Conservation (phyloP, 371 early-diverging fungal genomes). For the Mortierella sp. region DNA sequence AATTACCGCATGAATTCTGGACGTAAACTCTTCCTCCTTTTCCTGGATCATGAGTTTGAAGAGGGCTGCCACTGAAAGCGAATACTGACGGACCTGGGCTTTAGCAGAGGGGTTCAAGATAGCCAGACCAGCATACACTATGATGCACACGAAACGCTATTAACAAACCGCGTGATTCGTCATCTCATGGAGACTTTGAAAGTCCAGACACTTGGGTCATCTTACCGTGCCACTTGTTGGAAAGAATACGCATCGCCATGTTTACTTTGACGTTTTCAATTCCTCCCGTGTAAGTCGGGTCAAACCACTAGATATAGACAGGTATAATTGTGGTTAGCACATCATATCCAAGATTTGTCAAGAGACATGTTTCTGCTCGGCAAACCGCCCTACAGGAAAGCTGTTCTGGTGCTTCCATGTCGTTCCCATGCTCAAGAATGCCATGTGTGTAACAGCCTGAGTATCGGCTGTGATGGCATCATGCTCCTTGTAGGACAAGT, state of each 20-base stretch:
- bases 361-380: no score
- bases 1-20: constrained; percentile 64
- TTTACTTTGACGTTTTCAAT: constrained; percentile 97
- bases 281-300: constrained; percentile 87
- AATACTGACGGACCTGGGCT: constrained; percentile 88
- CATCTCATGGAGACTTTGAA: not conserved
- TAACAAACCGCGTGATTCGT: not conserved
- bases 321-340: no score
- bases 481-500: constrained; percentile 85
- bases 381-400: constrained; percentile 79
- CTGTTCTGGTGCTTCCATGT: constrained; percentile 88
- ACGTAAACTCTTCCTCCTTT: constrained; percentile 79
- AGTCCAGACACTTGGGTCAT: not conserved
- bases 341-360: no score
- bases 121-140: constrained; percentile 76
- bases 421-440: constrained; percentile 94
- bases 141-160: not conserved
- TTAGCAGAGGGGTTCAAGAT: constrained; percentile 93
- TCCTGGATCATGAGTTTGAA: constrained; percentile 96
- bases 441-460: constrained; percentile 96
- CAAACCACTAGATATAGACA: constrained; percentile 86
- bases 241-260: constrained; percentile 91
- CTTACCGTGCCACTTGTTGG: constrained; percentile 93
- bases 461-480: constrained; percentile 97
- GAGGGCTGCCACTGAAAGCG: constrained; percentile 85